A percentile compares a stretch with the other conserved stretches of the same genome.
phyloP scores from a whole-genome alignment of 225 moss, liverwort and hornwort species.

The Bryoerythrophyllum caledonicum region DNA sequence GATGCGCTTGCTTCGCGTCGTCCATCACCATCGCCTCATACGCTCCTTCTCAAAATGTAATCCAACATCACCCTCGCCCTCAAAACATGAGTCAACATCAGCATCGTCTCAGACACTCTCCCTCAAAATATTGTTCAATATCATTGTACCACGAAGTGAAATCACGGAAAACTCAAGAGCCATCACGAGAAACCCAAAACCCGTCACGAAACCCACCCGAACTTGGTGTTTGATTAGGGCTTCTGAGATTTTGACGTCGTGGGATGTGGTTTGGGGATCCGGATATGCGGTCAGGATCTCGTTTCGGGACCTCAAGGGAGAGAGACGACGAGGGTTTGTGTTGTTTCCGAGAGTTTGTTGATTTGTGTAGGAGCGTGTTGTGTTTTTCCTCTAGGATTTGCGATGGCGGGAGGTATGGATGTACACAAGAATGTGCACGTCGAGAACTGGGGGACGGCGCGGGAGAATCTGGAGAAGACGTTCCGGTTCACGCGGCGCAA shows the following conservation, averaged over 20 bases:
- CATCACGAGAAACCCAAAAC: not conserved
- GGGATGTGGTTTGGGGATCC: not conserved
- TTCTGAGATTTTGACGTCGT: not conserved
- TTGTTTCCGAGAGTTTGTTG: not conserved
- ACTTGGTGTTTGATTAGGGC: slow-evolving; percentile 5
- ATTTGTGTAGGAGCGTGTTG: not conserved
- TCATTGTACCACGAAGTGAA: not conserved
- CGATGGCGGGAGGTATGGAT: slow-evolving; percentile 96
- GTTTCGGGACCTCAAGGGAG: not conserved
- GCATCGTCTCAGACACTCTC: too few species aligned
- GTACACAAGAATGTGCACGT: slow-evolving; percentile 82
- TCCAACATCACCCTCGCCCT: not conserved
- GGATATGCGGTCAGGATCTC: not conserved
- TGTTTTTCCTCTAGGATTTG: not conserved
- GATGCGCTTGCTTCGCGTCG: slow-evolving; percentile 34
- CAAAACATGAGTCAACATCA: not conserved
- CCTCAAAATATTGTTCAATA: not conserved
- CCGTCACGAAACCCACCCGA: not conserved
- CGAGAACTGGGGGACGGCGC: slow-evolving; percentile 82
- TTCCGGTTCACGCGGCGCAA: slow-evolving; percentile 78
- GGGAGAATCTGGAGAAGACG: slow-evolving; percentile 87
- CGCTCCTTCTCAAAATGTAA: too few species aligned
- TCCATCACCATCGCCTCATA: not conserved
- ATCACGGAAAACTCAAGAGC: not conserved
- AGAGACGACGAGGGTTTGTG: not conserved